A percentile compares a stretch with the other conserved stretches of the same genome.
Evolutionary conservation across 768 basidiomycete genomes (phyloP).

Genomic region (Mrakia hoshinonis): DNA sequence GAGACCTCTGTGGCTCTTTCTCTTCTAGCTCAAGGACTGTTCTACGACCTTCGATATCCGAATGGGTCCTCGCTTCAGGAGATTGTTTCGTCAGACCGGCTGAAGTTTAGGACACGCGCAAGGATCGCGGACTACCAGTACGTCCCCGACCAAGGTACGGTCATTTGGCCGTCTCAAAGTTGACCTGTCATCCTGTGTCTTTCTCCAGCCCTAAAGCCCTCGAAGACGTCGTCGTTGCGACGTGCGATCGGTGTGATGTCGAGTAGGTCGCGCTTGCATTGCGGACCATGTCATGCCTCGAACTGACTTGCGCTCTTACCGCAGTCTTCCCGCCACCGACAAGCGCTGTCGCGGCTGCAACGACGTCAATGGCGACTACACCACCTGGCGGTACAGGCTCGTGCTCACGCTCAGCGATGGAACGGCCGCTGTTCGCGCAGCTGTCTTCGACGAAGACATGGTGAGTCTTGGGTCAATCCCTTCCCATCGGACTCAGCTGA

Average conservation of each 20-base stretch:
- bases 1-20: background rate
- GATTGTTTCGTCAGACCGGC: background rate
- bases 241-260: background rate
- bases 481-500: background rate
- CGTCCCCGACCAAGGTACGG: background rate
- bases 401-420: background rate
- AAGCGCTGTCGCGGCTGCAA: background rate
- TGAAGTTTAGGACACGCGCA: background rate
- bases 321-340: background rate
- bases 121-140: background rate
- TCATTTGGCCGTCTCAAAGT: background rate
- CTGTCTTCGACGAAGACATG: slow-evolving; percentile 5
- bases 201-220: background rate
- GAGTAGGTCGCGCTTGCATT: background rate
- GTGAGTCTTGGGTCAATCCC: background rate
- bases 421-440: background rate
- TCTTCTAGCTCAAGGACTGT: background rate
- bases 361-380: slow-evolving; percentile 3
- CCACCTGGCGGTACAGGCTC: background rate
- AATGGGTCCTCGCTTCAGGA: background rate
- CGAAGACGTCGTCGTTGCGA: background rate
- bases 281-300: background rate
- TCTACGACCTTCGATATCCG: background rate
- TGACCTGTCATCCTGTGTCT: background rate
- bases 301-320: background rate